A percentile compares a stretch with the other conserved stretches of the same genome.
phyloP scores from a whole-genome alignment of 2,329 filamentous ascomycete species.

The Alternaria rosae region DNA sequence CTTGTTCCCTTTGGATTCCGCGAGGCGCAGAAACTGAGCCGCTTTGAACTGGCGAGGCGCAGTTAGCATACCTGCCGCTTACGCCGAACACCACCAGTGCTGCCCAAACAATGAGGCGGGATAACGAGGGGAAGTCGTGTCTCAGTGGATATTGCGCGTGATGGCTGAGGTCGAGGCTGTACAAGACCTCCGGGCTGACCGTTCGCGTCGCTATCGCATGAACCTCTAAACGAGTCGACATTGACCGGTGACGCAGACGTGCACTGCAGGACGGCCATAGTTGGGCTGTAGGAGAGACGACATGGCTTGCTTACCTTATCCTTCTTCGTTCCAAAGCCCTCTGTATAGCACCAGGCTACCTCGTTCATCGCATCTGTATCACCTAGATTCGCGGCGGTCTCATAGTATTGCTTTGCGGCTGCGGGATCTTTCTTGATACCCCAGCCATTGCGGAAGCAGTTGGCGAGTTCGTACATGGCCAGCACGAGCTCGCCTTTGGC shows the following conservation, averaged over 20 bases:
- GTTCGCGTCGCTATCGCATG: constrained; percentile 32
- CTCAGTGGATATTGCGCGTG: constrained; percentile 36
- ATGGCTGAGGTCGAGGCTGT: constrained; percentile 26
- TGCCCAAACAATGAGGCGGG: constrained; percentile 54
- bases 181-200: constrained; percentile 28
- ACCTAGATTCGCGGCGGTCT: constrained; percentile 94
- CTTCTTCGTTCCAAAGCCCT: constrained; percentile 97
- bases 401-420: constrained; percentile 91
- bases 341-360: constrained; percentile 91
- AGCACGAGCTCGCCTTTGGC: constrained; percentile 96
- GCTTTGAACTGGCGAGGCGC: constrained; percentile 71
- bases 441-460: constrained; percentile 94
- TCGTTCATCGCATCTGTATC: constrained; percentile 99
- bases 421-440: constrained; percentile 85
- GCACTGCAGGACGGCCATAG: constrained; percentile 11
- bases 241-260: constrained; percentile 37
- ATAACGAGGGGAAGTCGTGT: constrained; percentile 25
- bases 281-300: constrained; percentile 6
- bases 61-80: constrained; percentile 30
- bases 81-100: constrained; percentile 41
- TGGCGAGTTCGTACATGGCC: constrained; percentile 93
- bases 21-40: constrained; percentile 90
- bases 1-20: constrained; percentile 88
- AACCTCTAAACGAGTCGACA: constrained; percentile 17
- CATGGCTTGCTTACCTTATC: constrained; percentile 80